phyloP scores from a whole-genome alignment of 2,329 filamentous ascomycete species.

The Pseudogymnoascus sp. region DNA sequence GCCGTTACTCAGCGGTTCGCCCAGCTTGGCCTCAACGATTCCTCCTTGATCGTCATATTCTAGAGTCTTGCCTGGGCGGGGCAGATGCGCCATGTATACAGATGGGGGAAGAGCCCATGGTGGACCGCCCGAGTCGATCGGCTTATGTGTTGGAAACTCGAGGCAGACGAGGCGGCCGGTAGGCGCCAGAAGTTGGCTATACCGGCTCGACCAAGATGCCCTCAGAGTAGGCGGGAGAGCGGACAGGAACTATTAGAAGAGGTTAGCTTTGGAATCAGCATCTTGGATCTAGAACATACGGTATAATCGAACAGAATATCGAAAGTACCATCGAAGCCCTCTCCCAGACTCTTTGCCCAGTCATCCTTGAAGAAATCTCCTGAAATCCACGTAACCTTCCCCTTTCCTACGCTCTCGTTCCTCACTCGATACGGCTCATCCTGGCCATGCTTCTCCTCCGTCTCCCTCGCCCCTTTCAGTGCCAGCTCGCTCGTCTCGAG shows the following conservation, averaged over 20 bases:
- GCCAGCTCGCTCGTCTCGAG: slow-evolving; percentile 52
- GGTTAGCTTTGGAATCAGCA: slow-evolving; percentile 1
- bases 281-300: slow-evolving; percentile 32
- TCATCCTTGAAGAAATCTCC: slow-evolving; percentile 61
- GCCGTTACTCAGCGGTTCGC: slow-evolving; percentile 32
- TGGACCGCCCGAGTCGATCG: slow-evolving; percentile 56
- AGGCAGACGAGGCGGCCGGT: slow-evolving; percentile 53
- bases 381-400: slow-evolving; percentile 45
- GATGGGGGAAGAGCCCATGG: slow-evolving; percentile 63
- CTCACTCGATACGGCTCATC: background rate
- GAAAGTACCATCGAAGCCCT: slow-evolving; percentile 40
- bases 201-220: slow-evolving; percentile 45
- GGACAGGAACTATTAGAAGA: slow-evolving; percentile 47
- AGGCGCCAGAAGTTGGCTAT: slow-evolving; percentile 41
- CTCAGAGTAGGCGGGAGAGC: slow-evolving; percentile 48
- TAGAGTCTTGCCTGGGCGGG: slow-evolving; percentile 59
- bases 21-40: slow-evolving; percentile 39
- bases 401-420: slow-evolving; percentile 36
- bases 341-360: slow-evolving; percentile 35
- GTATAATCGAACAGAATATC: slow-evolving; percentile 61
- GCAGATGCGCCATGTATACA: slow-evolving; percentile 65
- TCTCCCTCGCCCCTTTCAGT: slow-evolving; percentile 32
- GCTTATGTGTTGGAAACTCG: slow-evolving; percentile 71
- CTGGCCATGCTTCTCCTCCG: slow-evolving; percentile 9
- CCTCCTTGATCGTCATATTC: slow-evolving; percentile 49